Evolutionary conservation across 768 basidiomycete species (phyloP), one percentile per base, ranked within the genome.

Genomic region (Termitomyces titanicus): DNA sequence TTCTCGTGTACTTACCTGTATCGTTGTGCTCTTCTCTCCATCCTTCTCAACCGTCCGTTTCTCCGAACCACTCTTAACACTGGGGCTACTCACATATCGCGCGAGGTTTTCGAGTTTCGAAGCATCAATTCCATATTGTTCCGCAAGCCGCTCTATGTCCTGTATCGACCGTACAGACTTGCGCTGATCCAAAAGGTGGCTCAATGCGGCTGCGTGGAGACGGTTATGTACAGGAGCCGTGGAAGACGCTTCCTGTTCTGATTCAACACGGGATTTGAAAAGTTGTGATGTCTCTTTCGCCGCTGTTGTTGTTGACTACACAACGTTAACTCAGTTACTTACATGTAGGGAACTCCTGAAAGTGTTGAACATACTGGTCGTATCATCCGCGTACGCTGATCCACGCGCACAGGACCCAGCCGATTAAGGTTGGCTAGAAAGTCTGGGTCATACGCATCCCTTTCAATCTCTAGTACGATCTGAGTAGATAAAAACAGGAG

Each of bases 361-460:
- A 6, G 61, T 77, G 63, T 12, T 18, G 6, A 17, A 44, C 56
- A 31, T 64, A 85, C 87, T 20, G 78, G 69, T 59, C 68, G 77
- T 49, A 81, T 61, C 6, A 75, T 67, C 54, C 75, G 72, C 78
- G 79, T 80, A 64, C 78, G 80, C 61, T 87, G 85, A 62, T 89
- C 82, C 12, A 92, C 88, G 31, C 72, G 74, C 22, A 92, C 90
- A 12, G 80, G 83, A 1, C 89, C 89, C 2, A 93, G 72, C 35
- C 68, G 73, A 60, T 60, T 79, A 47, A 94, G 69, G 60, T 88
- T 90, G 34, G 80, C 74, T 61, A 88, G 66, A 48, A 92, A 80
- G 25, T 90, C 80, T 1, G 88, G 87, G 63, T 94, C 89, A 52
- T 73, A 75, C n/a, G 82, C 77, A 61, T 93, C 89, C 51, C 64